These are phyloP conservation scores for Penicillium canariense DNA, from an alignment of 495 filamentous ascomycete species.

Conservation along the genomic window DNA sequence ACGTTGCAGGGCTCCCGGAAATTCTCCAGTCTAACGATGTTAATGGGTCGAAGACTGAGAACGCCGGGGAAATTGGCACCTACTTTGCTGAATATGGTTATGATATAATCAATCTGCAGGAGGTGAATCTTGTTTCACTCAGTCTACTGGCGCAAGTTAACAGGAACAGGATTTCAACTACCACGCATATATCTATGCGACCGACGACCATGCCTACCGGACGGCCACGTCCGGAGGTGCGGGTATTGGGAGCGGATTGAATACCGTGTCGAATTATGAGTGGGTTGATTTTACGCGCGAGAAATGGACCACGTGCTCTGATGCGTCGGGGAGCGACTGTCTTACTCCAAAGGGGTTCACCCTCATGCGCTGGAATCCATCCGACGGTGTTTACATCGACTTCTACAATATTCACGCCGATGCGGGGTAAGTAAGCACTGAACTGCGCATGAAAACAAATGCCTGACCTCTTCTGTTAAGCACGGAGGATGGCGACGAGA, in stretches of 20 bases:
- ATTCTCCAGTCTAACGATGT: conserved; percentile 52
- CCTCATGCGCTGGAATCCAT: conserved; percentile 52
- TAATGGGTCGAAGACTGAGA: conserved; percentile 52
- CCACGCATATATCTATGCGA: conserved; percentile 55
- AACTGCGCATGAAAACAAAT: neutral
- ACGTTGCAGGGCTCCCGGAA: conserved; percentile 58
- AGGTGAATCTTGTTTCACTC: conserved; percentile 31
- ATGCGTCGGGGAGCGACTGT: conserved; percentile 54
- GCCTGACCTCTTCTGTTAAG: conserved; percentile 8
- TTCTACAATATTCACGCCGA: conserved; percentile 64
- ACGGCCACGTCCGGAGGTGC: conserved; percentile 61
- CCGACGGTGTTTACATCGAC: conserved; percentile 51
- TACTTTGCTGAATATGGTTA: conserved; percentile 51
- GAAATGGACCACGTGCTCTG: conserved; percentile 57
- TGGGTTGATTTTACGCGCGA: conserved; percentile 54
- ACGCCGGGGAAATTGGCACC: conserved; percentile 46
- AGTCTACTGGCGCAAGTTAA: neutral
- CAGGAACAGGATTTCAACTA: conserved; percentile 59
- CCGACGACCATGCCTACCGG: conserved; percentile 54
- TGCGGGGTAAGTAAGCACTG: conserved; percentile 41
- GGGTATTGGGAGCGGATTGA: conserved; percentile 58
- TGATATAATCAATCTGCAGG: conserved; percentile 61
- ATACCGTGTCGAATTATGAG: conserved; percentile 54
- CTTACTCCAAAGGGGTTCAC: conserved; percentile 65
- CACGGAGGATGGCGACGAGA: conserved; percentile 42